phyloP scores from a whole-genome alignment of 345 rosid genomes.

The Limnanthes douglasii region DNA sequence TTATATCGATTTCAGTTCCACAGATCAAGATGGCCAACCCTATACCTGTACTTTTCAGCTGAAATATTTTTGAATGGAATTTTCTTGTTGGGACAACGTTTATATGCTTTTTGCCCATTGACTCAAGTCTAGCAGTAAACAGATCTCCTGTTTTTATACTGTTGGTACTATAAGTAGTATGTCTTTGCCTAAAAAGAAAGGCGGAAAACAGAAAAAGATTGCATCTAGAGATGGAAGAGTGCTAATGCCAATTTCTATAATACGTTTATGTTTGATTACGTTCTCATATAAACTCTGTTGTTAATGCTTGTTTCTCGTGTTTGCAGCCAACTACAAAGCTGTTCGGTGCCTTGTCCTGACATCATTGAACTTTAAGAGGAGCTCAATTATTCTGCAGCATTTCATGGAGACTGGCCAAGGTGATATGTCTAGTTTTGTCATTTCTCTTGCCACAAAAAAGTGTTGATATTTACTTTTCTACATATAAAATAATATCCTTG shows the following conservation, averaged over 20 bases:
- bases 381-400: constrained; percentile 50
- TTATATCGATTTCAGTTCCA: too few species aligned
- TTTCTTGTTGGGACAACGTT: too few species aligned
- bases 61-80: too few species aligned
- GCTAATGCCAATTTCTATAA: not conserved
- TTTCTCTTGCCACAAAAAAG: too few species aligned
- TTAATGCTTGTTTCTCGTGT: not conserved
- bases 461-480: too few species aligned
- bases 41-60: too few species aligned
- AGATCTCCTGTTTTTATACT: not conserved
- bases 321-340: constrained; percentile 83
- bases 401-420: constrained; percentile 65
- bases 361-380: constrained; percentile 66
- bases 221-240: not conserved
- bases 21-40: too few species aligned
- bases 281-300: not conserved
- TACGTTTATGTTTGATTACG: not conserved
- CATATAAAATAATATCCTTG: too few species aligned
- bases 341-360: constrained; percentile 73
- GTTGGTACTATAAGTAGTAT: not conserved
- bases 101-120: too few species aligned
- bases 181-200: not conserved
- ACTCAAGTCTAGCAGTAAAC: not conserved
- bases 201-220: not conserved
- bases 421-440: constrained; percentile 10